Percentiles rank a stretch among this genome's conserved stretches.
phyloP scores from a whole-genome alignment of 805 yeast species.

The Teunomyces lycoperdinae region DNA sequence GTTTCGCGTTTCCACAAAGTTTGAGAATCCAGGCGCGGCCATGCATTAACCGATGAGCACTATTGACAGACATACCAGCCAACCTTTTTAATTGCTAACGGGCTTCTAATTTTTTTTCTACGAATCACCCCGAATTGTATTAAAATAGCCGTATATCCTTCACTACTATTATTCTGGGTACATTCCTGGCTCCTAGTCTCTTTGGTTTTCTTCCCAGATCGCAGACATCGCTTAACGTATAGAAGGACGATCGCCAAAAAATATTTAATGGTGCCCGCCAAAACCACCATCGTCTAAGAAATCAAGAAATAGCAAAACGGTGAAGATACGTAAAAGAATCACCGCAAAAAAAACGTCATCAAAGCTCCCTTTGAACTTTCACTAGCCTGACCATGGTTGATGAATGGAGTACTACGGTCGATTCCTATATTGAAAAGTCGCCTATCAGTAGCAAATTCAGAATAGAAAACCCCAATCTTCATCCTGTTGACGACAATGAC shows the following conservation, averaged over 20 bases:
- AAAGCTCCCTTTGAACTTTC: not conserved
- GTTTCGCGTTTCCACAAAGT: not conserved
- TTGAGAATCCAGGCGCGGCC: not conserved
- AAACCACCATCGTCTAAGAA: not conserved
- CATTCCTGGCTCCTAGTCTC: too few species aligned
- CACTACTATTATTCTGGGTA: too few species aligned
- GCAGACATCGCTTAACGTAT: too few species aligned
- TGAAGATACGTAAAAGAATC: too few species aligned
- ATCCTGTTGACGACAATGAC: conserved; percentile 12
- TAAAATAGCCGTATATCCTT: too few species aligned
- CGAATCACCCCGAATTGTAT: too few species aligned
- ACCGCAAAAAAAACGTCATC: too few species aligned
- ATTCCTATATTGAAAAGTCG: conserved; percentile 19
- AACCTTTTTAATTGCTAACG: not conserved
- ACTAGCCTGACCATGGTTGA: not conserved
- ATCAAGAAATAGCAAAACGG: too few species aligned
- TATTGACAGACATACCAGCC: not conserved
- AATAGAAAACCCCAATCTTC: conserved; percentile 26
- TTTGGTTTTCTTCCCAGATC: too few species aligned
- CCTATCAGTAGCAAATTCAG: conserved; percentile 21
- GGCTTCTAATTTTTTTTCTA: too few species aligned
- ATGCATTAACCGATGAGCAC: not conserved
- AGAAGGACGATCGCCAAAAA: not conserved
- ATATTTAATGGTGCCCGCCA: not conserved
- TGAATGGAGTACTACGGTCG: conserved; percentile 4